Evolutionary conservation across 1,139 yeast genomes (phyloP).

Genomic region (Yamadazyma siamensis): DNA sequence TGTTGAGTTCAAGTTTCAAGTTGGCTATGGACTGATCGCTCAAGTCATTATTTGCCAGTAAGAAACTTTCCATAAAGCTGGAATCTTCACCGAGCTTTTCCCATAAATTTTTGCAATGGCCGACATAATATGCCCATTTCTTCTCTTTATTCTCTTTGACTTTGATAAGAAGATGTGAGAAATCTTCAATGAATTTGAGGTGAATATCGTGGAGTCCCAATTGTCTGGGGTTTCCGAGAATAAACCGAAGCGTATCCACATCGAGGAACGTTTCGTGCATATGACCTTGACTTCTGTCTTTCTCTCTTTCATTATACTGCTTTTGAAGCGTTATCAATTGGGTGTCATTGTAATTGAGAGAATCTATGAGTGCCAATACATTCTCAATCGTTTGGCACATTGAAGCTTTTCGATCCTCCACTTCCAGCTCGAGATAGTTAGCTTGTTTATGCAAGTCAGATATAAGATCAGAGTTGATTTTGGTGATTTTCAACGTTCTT

Average conservation of each 20-base stretch:
- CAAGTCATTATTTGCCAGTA: conserved; percentile 30
- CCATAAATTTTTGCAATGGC: conserved; percentile 49
- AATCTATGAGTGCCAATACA: conserved; percentile 26
- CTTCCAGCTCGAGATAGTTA: conserved; percentile 23
- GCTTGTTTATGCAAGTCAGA: conserved; percentile 23
- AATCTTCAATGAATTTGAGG: conserved; percentile 26
- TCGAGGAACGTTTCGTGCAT: conserved; percentile 28
- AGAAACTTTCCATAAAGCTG: conserved; percentile 36
- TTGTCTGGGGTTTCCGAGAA: conserved; percentile 34
- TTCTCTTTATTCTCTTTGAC: conserved; percentile 31
- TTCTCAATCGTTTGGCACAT: conserved; percentile 22
- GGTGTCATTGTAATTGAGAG: conserved; percentile 30
- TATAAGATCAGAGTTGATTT: conserved; percentile 31
- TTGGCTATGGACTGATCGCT: conserved; percentile 36
- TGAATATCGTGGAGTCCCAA: conserved; percentile 41
- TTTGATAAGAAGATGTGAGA: conserved; percentile 24
- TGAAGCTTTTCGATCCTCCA: conserved; percentile 20
- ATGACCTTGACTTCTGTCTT: conserved; percentile 5
- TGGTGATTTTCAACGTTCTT: conserved; percentile 34
- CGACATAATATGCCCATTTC: conserved; percentile 28
- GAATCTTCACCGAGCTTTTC: conserved; percentile 38
- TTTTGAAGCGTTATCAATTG: conserved; percentile 34
- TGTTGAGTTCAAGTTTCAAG: conserved; percentile 52
- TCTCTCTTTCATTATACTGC: conserved; percentile 15
- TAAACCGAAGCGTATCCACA: conserved; percentile 34